Evolutionary conservation across 1,284 basidiomycete genomes (phyloP).

Genomic region (Melampsora larici-populina): DNA sequence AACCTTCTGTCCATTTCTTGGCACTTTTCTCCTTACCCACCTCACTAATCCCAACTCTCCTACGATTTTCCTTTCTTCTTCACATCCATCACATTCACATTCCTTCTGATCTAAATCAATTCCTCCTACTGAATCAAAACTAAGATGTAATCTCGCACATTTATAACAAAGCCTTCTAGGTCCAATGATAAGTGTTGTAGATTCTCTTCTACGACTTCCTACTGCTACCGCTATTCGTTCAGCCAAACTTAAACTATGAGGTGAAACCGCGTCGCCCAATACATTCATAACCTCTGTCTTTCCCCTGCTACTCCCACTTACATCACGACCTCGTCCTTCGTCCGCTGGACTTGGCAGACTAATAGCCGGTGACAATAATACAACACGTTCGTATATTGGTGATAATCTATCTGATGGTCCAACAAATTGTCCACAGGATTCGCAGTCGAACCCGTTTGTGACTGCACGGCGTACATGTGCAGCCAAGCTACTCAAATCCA

Average conservation of each 20-base stretch:
- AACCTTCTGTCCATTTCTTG: neutral
- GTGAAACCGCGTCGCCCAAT: neutral
- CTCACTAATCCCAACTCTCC: neutral
- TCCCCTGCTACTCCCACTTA: neutral
- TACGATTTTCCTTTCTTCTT: neutral
- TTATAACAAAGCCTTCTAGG: neutral
- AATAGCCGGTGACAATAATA: neutral
- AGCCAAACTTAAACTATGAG: neutral
- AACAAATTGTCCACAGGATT: neutral
- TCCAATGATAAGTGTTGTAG: neutral
- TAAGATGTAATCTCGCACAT: neutral
- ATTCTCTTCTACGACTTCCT: neutral
- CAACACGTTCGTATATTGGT: neutral
- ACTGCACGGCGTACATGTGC: neutral
- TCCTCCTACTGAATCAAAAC: neutral
- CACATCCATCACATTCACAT: constrained; percentile 1
- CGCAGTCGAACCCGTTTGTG: neutral
- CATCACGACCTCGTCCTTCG: neutral
- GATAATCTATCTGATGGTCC: neutral
- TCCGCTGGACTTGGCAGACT: neutral
- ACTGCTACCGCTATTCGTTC: constrained; percentile 1
- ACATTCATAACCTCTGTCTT: neutral
- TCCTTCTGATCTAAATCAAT: neutral
- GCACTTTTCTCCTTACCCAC: neutral
- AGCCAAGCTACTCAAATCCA: neutral